A percentile compares a stretch with the other conserved stretches of the same genome.
phyloP scores from a whole-genome alignment of 2,329 filamentous ascomycete species.

The Sporothrix protearum region DNA sequence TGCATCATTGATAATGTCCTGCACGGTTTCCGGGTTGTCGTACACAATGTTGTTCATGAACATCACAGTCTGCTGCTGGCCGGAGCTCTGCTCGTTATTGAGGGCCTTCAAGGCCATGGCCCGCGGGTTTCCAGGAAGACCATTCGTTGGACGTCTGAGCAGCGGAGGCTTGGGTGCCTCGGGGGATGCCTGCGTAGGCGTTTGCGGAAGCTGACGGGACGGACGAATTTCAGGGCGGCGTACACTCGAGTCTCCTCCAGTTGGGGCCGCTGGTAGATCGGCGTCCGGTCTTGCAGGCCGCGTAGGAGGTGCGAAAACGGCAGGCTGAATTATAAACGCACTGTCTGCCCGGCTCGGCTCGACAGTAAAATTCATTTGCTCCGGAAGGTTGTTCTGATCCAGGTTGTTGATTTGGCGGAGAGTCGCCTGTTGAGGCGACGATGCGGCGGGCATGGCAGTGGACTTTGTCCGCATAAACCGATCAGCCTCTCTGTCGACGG shows the following conservation, averaged over 20 bases:
- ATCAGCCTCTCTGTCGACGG: constrained; percentile 1
- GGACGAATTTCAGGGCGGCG: constrained; percentile 33
- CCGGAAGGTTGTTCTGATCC: not conserved
- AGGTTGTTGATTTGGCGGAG: not conserved
- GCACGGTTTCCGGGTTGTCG: constrained; percentile 48
- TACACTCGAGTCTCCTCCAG: not conserved
- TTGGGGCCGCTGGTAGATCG: not conserved
- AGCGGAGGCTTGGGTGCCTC: constrained; percentile 41
- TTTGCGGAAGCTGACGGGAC: constrained; percentile 33
- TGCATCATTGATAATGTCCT: constrained; percentile 47
- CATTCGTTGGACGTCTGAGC: constrained; percentile 45
- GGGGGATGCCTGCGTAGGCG: constrained; percentile 34
- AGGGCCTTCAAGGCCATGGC: constrained; percentile 37
- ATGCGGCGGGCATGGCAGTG: not conserved
- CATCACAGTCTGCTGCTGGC: constrained; percentile 50
- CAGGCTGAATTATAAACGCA: not conserved
- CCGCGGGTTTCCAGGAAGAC: constrained; percentile 49
- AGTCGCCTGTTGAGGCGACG: constrained; percentile 9
- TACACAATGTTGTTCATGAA: constrained; percentile 56
- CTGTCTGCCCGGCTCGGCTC: constrained; percentile 1
- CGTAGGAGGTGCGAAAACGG: not conserved
- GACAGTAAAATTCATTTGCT: not conserved
- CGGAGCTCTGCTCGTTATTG: constrained; percentile 31
- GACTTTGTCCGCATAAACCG: not conserved
- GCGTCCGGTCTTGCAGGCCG: not conserved